Conservation (phyloP, 257 asterid genomes). For the Thymus quinquecostatus region DNA sequence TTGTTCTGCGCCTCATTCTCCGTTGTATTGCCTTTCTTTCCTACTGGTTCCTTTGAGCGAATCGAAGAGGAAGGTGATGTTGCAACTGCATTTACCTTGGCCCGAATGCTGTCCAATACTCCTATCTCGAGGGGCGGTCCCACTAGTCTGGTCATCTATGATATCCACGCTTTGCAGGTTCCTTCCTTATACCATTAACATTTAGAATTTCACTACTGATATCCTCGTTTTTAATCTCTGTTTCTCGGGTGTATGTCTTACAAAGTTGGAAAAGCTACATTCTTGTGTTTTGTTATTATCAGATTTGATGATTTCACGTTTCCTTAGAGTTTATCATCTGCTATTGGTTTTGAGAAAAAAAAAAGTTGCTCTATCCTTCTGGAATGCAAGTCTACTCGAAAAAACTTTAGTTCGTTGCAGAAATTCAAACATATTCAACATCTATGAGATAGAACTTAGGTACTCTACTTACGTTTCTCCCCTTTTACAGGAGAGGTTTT, state of each 20-base stretch:
- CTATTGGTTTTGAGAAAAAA: background rate
- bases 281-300: background rate
- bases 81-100: constrained; percentile 96
- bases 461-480: constrained; percentile 25
- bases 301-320: constrained; percentile 1
- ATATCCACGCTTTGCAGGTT: constrained; percentile 93
- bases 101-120: constrained; percentile 84
- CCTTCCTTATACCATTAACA: constrained; percentile 20
- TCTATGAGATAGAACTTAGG: background rate
- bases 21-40: constrained; percentile 84
- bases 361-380: background rate
- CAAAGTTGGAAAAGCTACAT: background rate
- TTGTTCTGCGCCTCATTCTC: constrained; percentile 85
- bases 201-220: background rate
- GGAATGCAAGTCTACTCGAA: background rate
- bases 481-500: constrained; percentile 83
- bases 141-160: constrained; percentile 85
- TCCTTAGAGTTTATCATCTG: background rate
- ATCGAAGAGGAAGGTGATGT: constrained; percentile 98
- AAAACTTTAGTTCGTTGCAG: background rate
- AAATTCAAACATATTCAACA: background rate
- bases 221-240: constrained; percentile 4
- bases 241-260: background rate
- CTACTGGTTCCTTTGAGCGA: constrained; percentile 92
- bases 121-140: constrained; percentile 98